phyloP scores from a whole-genome alignment of 2,329 filamentous ascomycete species.

The Chaetomiaceae sp. region DNA sequence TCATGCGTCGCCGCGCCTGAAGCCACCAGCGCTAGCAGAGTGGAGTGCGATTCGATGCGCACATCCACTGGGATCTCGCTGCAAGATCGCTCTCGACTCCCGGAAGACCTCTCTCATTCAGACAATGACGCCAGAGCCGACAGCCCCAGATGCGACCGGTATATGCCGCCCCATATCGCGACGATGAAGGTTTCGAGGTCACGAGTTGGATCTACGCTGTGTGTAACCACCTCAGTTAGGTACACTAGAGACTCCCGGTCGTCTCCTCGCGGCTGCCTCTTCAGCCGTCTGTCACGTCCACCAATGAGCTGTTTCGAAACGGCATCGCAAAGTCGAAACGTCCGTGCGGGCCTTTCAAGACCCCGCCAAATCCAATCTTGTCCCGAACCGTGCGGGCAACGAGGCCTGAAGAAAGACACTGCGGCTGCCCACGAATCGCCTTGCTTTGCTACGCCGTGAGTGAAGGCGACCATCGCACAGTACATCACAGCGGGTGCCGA shows the following conservation, averaged over 20 bases:
- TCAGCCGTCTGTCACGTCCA: neutral
- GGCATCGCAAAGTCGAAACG: slow-evolving; percentile 3
- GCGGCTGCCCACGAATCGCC: no score
- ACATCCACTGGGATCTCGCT: neutral
- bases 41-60: slow-evolving; percentile 1
- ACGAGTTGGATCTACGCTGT: neutral
- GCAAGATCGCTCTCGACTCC: neutral
- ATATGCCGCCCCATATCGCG: no score
- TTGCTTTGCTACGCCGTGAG: no score
- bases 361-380: no score
- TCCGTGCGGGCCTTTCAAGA: slow-evolving; percentile 19
- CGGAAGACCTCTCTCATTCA: neutral
- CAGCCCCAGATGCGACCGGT: no score
- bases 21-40: neutral
- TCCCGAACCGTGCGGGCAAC: no score
- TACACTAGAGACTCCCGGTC: neutral
- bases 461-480: no score
- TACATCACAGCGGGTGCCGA: no score
- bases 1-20: neutral
- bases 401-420: no score
- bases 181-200: no score
- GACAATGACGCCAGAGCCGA: neutral
- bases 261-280: neutral
- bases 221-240: neutral
- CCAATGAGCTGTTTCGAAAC: slow-evolving; percentile 4